These are phyloP conservation scores for Recurvomyces mirabilis DNA, from an alignment of 495 filamentous ascomycete genomes.

Conservation along the genomic window DNA sequence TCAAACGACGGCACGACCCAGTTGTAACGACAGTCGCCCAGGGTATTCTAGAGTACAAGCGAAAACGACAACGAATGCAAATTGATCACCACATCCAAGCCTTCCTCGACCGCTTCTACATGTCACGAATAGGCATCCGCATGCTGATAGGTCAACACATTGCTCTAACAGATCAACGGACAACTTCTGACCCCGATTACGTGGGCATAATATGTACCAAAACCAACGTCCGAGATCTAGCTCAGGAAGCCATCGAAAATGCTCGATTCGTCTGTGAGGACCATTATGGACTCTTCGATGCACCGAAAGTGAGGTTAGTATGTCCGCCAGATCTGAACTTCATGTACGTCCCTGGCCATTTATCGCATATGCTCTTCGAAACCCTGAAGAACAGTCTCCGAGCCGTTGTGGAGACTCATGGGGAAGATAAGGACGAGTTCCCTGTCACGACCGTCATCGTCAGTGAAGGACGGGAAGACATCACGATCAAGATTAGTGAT, in stretches of 20 bases:
- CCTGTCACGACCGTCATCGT: conserved; percentile 95
- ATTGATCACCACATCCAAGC: conserved; percentile 94
- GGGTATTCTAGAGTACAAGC: conserved; percentile 95
- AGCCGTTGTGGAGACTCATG: conserved; percentile 92
- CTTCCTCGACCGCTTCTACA: conserved; percentile 97
- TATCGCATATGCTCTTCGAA: conserved; percentile 98
- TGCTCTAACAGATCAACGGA: conserved; percentile 83
- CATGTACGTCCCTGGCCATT: conserved; percentile 97
- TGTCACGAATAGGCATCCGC: conserved; percentile 98
- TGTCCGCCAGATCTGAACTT: conserved; percentile 89
- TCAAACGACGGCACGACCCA: conserved; percentile 91
- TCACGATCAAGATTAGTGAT: conserved; percentile 94
- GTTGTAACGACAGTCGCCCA: conserved; percentile 91
- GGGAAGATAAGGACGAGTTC: conserved; percentile 87
- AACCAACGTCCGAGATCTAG: conserved; percentile 91
- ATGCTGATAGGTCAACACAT: conserved; percentile 99
- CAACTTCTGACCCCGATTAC: conserved; percentile 78
- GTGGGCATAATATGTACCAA: conserved; percentile 98
- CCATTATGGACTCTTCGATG: conserved; percentile 95
- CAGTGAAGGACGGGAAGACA: conserved; percentile 93
- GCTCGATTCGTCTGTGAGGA: conserved; percentile 97
- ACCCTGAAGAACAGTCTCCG: conserved; percentile 96
- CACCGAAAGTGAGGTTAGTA: conserved; percentile 90
- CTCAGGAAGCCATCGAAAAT: conserved; percentile 95
- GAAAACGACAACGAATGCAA: conserved; percentile 90